Evolutionary conservation across 1,284 basidiomycete species (phyloP), one percentile per base, ranked within the genome.

Genomic region (Grifola frondosa): DNA sequence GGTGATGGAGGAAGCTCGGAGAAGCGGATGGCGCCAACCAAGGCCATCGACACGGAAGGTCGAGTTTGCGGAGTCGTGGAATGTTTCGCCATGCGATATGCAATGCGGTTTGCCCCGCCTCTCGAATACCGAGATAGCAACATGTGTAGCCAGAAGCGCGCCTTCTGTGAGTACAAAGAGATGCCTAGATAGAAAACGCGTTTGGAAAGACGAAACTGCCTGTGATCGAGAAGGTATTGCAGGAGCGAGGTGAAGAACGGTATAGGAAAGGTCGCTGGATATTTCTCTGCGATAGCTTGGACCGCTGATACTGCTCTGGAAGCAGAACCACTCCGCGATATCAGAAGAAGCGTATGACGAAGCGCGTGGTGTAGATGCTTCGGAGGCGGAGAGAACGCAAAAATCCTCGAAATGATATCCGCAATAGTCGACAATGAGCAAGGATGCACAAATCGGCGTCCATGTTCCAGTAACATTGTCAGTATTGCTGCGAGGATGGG

Each of bases 121-220:
- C 45, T 40, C 3, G 32, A 31, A 6, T 36, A 38, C 3, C 20
- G 40, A 9, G 39, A 25, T 11, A 45, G 11, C 2, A 50, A 34
- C 8, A 37, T 16, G 2, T 34, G 21, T 15, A 30, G 29, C 45
- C 49, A 54, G 4, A 24, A 10, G 1, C 24, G 22, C 5, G 33
- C 31, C 25, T 37, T 24, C 3, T 40, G 20, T 3, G 44, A 40
- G 22, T 42, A 13, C 13, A 19, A 21, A n/a, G n/a, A 17, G 3
- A 31, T 16, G 8, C 9, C 32, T 22, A 38, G 31, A 3, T 26
- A 21, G 10, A 52, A 40, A 7, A 48, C 11, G 7, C 31, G 48
- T 13, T 29, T 26, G 9, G 57, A 49, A 6, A 52, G 20, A 13
- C 43, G 30, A 45, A 54, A 58, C 10, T 49, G 46, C 9, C 57